Base-by-base conservation (phyloP, 2,329 filamentous ascomycete species). In the Xylaria sp. region DNA sequence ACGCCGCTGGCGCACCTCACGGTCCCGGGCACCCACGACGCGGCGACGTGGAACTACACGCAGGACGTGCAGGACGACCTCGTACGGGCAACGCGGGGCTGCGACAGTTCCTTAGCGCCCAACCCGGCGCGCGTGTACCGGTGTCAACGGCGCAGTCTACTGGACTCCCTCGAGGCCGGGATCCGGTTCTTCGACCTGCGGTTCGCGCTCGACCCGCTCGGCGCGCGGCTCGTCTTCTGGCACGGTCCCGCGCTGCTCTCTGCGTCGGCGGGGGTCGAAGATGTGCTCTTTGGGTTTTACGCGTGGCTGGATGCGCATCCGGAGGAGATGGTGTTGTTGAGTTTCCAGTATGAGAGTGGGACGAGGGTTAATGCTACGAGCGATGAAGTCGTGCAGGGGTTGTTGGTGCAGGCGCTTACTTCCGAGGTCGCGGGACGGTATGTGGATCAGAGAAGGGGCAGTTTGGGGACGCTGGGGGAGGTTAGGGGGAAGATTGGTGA, bases 21-120 rank as follows among this genome's bases (percentile, higher is more conserved):
- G 71, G 82, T 87, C 48, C 85, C 85, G 2, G 85, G 85, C 1
- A 82, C 80, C 3, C 85, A 87, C 75, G 85, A 87, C 73, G 80
- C 81, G 3, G 81, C 82, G 1, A 86, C 85, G 0, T 87, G 85
- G 85, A 86, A 86, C 74, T 87, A 86, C 72, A 81, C 78, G 12
- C 76, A 78, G 28, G 76, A 77, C 0, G 84, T 82, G 0, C 83
- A 85, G 71, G 74, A 82, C 46, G 66, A 76, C 1, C 75, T 86
- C 3, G 18, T 18, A n/a, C 56, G 75, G 3, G 7, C 78, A 28
- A 77, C 84, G 41, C 84, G 83, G 8, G 75, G 79, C 15, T 78
- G 84, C 48, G 81, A 80, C 55, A 78, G 80, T 28, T 75, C 78
- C 6, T 4, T 37, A 20, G 67, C 72, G 3, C 74, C 77, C 0